Percentiles rank a stretch among this genome's conserved stretches.
phyloP scores from a whole-genome alignment of 2,329 filamentous ascomycete species.

The Plenodomus tracheiphilus region DNA sequence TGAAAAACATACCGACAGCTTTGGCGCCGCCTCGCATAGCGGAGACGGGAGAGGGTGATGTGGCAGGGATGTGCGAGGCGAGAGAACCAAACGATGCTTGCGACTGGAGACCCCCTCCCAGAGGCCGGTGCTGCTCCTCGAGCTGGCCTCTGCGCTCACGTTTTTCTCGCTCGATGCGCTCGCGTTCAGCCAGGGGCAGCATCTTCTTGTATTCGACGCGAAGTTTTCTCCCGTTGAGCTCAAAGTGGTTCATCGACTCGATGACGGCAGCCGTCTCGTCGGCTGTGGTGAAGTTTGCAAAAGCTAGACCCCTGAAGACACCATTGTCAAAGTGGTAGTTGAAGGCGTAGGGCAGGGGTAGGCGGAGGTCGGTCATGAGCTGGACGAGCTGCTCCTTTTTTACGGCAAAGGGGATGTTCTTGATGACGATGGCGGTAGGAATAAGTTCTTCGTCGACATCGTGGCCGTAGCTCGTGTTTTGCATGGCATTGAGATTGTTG shows the following conservation, averaged over 20 bases:
- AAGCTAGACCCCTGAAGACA: constrained; percentile 92
- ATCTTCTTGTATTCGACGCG: constrained; percentile 99
- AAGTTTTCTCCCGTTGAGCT: constrained; percentile 90
- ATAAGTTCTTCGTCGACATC: constrained; percentile 84
- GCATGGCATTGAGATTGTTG: constrained; percentile 33
- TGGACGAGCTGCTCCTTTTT: constrained; percentile 94
- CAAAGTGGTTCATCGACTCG: constrained; percentile 91
- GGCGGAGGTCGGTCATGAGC: constrained; percentile 90
- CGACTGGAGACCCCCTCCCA: constrained; percentile 70
- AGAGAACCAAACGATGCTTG: constrained; percentile 87
- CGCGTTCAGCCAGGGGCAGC: constrained; percentile 90
- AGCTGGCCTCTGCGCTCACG: constrained; percentile 92
- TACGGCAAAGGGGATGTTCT: constrained; percentile 98
- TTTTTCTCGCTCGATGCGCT: constrained; percentile 96
- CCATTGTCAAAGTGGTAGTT: constrained; percentile 99
- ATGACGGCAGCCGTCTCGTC: constrained; percentile 94
- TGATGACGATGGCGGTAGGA: constrained; percentile 97
- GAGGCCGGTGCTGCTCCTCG: constrained; percentile 90
- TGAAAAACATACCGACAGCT: constrained; percentile 43
- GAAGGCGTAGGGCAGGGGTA: constrained; percentile 96
- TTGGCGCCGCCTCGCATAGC: constrained; percentile 52
- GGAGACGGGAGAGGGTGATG: constrained; percentile 70
- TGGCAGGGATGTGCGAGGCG: constrained; percentile 63
- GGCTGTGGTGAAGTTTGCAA: constrained; percentile 96
- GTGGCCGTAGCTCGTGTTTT: constrained; percentile 52